phyloP scores from a whole-genome alignment of 257 asterid genomes.

The Solanum rostratum region DNA sequence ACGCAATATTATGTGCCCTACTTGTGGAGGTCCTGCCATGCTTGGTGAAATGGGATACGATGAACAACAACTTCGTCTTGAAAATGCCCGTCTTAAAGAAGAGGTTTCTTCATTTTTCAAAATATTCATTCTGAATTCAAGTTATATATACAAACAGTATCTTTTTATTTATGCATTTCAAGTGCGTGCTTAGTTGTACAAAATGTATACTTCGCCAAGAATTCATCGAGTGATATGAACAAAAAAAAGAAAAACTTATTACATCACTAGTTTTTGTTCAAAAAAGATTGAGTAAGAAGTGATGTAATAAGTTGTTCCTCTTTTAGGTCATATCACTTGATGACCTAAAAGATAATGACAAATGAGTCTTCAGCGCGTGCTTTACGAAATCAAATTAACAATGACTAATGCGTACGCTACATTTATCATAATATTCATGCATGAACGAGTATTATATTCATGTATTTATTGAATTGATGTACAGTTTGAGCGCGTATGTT shows the following conservation, averaged over 20 bases:
- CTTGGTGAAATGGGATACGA: conserved; percentile 82
- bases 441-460: no score
- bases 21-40: conserved; percentile 87
- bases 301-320: no score
- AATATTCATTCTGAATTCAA: neutral
- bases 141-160: neutral
- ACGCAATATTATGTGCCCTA: conserved; percentile 76
- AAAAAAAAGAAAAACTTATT: neutral
- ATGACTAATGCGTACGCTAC: no score
- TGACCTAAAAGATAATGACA: no score
- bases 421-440: no score
- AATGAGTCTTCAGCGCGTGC: no score
- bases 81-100: conserved; percentile 89
- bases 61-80: conserved; percentile 78
- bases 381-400: no score
- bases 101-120: conserved; percentile 29
- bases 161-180: neutral
- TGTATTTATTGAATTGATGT: neutral
- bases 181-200: neutral
- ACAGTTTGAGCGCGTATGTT: conserved; percentile 69
- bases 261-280: neutral
- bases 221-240: neutral
- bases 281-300: neutral
- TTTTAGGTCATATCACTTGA: no score
- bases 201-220: neutral